Evolutionary conservation across 1,139 yeast genomes (phyloP).

Genomic region (Protomyces inundatus): DNA sequence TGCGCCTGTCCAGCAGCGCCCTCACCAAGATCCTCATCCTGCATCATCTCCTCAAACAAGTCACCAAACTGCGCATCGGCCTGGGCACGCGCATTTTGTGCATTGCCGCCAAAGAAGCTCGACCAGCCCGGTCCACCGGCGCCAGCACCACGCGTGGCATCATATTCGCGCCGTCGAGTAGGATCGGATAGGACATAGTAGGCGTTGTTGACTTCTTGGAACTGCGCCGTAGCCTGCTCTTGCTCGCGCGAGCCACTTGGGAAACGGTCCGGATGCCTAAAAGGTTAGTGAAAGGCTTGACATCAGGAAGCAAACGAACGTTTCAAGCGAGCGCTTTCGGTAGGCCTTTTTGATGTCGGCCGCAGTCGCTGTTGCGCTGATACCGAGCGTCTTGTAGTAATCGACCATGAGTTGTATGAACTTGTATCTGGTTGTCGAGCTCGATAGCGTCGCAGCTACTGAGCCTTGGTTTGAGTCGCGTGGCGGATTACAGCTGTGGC

Average conservation of each 20-base stretch:
- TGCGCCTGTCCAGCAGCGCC: background rate
- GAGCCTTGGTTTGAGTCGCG: too few relatives aligned
- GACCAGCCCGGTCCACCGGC: slow-evolving; percentile 23
- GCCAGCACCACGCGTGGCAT: slow-evolving; percentile 27
- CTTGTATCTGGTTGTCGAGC: too few relatives aligned
- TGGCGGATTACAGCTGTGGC: too few relatives aligned
- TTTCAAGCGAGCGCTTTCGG: slow-evolving; percentile 40
- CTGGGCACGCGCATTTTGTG: slow-evolving; percentile 20
- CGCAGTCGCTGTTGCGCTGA: slow-evolving; percentile 55
- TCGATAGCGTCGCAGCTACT: too few relatives aligned
- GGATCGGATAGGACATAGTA: slow-evolving; percentile 32
- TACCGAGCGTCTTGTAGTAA: slow-evolving; percentile 56
- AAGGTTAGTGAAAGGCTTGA: background rate
- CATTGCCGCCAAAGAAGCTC: background rate
- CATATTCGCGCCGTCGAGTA: slow-evolving; percentile 31
- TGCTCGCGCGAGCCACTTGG: slow-evolving; percentile 28
- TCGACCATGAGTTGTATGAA: background rate
- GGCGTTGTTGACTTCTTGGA: slow-evolving; percentile 33
- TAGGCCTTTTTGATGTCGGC: slow-evolving; percentile 71
- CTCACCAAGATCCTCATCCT: slow-evolving; percentile 28
- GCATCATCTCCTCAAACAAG: slow-evolving; percentile 34
- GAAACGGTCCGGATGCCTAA: slow-evolving; percentile 32
- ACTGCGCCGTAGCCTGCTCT: slow-evolving; percentile 31
- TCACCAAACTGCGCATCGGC: slow-evolving; percentile 31
- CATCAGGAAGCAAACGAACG: background rate